A percentile compares a stretch with the other conserved stretches of the same genome.
These are phyloP conservation scores for Canariomyces notabilis DNA, from an alignment of 2,329 filamentous ascomycete species.

Conservation along the genomic window DNA sequence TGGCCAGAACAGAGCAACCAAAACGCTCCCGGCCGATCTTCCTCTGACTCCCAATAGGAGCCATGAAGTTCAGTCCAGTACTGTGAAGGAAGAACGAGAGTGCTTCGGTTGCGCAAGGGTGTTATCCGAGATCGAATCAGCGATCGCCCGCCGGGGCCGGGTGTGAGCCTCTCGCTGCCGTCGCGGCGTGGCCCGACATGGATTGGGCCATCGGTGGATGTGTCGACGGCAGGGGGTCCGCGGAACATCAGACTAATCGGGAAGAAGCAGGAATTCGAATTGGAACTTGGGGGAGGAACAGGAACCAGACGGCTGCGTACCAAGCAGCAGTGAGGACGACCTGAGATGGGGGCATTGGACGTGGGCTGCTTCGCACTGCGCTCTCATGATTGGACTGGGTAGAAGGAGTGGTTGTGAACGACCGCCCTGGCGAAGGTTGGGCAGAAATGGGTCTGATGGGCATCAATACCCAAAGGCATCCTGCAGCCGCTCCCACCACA, in stretches of 20 bases:
- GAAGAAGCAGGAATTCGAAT: neutral
- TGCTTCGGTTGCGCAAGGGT: slow-evolving; percentile 11
- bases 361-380: slow-evolving; percentile 14
- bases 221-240: slow-evolving; percentile 9
- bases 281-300: neutral
- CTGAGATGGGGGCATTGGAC: slow-evolving; percentile 7
- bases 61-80: neutral
- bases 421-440: slow-evolving; percentile 27
- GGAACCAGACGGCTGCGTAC: slow-evolving; percentile 14
- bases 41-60: slow-evolving; percentile 13
- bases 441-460: slow-evolving; percentile 30
- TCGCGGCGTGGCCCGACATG: neutral
- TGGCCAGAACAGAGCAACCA: neutral
- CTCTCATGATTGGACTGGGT: slow-evolving; percentile 23
- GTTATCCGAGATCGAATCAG: slow-evolving; percentile 28
- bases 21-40: neutral
- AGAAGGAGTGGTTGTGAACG: slow-evolving; percentile 29
- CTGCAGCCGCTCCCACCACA: slow-evolving; percentile 23
- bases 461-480: slow-evolving; percentile 30
- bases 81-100: neutral
- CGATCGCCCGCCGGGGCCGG: slow-evolving; percentile 23
- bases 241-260: neutral
- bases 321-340: slow-evolving; percentile 11
- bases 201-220: slow-evolving; percentile 1
- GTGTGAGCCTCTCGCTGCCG: slow-evolving; percentile 9